Evolutionary conservation across 768 basidiomycete genomes (phyloP).

Genomic region (Agaricus blazei): DNA sequence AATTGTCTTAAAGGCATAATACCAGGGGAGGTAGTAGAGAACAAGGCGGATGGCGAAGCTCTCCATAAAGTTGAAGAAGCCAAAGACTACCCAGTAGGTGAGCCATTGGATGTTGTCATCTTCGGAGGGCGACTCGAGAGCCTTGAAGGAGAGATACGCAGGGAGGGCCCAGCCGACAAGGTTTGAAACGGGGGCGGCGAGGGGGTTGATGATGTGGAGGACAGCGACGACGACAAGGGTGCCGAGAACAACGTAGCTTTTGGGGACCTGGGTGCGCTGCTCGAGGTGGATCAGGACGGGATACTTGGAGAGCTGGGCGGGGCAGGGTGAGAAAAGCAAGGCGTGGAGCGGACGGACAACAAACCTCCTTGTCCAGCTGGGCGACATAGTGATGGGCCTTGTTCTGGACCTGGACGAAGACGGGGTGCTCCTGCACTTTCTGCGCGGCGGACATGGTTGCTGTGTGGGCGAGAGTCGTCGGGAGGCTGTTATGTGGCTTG

Average conservation of each 20-base stretch:
- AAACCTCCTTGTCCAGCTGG: slow-evolving; percentile 96
- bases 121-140: slow-evolving; percentile 80
- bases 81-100: slow-evolving; percentile 96
- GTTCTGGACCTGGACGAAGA: slow-evolving; percentile 77
- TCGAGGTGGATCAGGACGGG: slow-evolving; percentile 81
- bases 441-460: slow-evolving; percentile 69
- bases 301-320: slow-evolving; percentile 72
- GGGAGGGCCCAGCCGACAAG: slow-evolving; percentile 93
- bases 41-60: slow-evolving; percentile 77
- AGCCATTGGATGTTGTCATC: slow-evolving; percentile 94
- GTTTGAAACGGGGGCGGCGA: slow-evolving; percentile 90
- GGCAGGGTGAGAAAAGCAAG: slow-evolving; percentile 1
- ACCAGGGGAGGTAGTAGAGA: slow-evolving; percentile 93
- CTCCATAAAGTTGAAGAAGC: slow-evolving; percentile 91
- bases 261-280: slow-evolving; percentile 88
- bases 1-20: slow-evolving; percentile 87
- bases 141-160: slow-evolving; percentile 92
- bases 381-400: slow-evolving; percentile 76
- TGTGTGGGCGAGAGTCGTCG: slow-evolving; percentile 21
- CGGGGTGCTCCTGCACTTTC: slow-evolving; percentile 85
- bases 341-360: slow-evolving; percentile 18
- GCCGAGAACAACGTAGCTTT: slow-evolving; percentile 84
- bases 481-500: slow-evolving; percentile 38
- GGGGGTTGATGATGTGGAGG: slow-evolving; percentile 84
- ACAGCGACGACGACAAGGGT: slow-evolving; percentile 58